Evolutionary conservation across 2,329 filamentous ascomycete species (phyloP), one percentile per base, ranked within the genome.

Genomic region (Plectosphaerella cucumerina): DNA sequence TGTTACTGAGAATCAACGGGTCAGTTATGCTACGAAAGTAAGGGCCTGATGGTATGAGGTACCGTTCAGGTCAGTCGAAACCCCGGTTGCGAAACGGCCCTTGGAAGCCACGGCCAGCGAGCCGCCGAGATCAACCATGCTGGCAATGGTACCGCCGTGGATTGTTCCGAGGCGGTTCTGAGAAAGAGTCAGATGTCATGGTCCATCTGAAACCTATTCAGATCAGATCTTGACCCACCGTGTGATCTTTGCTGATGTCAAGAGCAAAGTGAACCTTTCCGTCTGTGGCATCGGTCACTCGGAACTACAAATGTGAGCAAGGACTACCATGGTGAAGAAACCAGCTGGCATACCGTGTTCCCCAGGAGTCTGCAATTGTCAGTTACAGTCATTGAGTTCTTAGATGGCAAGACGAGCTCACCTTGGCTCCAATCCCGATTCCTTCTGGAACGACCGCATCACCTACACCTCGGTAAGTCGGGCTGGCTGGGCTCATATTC

Each of bases 371-470:
- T 77, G 39, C 3, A 14, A 9, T 31, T 2, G 33, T 51, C 26
- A 49, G 44, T 20, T 2, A 23, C 14, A n/a, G n/a, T n/a, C n/a
- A n/a, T n/a, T n/a, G n/a, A n/a, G n/a, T n/a, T n/a, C n/a, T n/a
- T n/a, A n/a, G n/a, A n/a, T n/a, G n/a, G n/a, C n/a, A n/a, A n/a
- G n/a, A n/a, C n/a, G n/a, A n/a, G 64, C 71, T 61, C 65, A 96
- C 92, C 89, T 88, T 66, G 90, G 90, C 68, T 97, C 93, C 18
- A 97, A 73, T 6, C 92, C 92, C 5, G 91, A 96, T 57, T 90
- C 88, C 58, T 82, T 81, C 73, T 89, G 83, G 69, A 97, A 97
- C 2, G 89, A 92, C 66, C 88, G 87, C 75, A 90, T 81, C 44
- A 95, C 90, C 90, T 94, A 52, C 17, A 17, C 37, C 14, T 31